These are phyloP conservation scores for Gossypium davidsonii DNA, from an alignment of 441 rosid species.

Conservation along the genomic window DNA sequence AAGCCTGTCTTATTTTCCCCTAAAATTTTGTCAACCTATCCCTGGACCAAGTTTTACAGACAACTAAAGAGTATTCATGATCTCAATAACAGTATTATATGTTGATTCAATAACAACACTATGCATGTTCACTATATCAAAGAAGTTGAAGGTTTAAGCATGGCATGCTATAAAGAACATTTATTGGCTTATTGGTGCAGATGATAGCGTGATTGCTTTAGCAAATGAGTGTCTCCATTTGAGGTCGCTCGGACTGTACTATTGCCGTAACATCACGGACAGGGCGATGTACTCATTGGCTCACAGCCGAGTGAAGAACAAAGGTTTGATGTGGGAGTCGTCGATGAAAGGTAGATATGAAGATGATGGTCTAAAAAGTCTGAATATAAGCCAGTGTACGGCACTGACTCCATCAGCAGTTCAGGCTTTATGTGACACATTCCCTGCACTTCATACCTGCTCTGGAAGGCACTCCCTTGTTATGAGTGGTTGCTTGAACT, in stretches of 20 bases:
- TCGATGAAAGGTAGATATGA: slow-evolving; percentile 43
- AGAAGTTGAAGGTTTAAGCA: neutral
- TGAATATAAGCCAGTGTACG: slow-evolving; percentile 96
- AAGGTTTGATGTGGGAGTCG: slow-evolving; percentile 48
- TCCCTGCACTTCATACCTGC: slow-evolving; percentile 95
- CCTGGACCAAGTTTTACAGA: neutral
- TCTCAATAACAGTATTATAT: neutral
- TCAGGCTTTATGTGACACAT: slow-evolving; percentile 86
- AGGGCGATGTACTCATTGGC: slow-evolving; percentile 81
- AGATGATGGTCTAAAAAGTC: slow-evolving; percentile 71
- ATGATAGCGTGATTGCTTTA: slow-evolving; percentile 82
- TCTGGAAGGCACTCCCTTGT: slow-evolving; percentile 90
- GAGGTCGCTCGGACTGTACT: slow-evolving; percentile 74
- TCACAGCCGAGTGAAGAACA: slow-evolving; percentile 61
- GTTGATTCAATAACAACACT: neutral
- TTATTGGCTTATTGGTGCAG: slow-evolving; percentile 33
- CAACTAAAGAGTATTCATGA: neutral
- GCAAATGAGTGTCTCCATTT: slow-evolving; percentile 74
- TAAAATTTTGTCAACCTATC: neutral
- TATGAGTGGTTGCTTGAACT: slow-evolving; percentile 86
- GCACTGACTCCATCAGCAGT: slow-evolving; percentile 90
- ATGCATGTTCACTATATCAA: neutral
- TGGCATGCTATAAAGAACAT: neutral
- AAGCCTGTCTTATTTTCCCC: too few relatives aligned
- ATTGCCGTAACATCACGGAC: slow-evolving; percentile 83